Conservation (phyloP, 768 basidiomycete species). For the Epithele typhae region DNA sequence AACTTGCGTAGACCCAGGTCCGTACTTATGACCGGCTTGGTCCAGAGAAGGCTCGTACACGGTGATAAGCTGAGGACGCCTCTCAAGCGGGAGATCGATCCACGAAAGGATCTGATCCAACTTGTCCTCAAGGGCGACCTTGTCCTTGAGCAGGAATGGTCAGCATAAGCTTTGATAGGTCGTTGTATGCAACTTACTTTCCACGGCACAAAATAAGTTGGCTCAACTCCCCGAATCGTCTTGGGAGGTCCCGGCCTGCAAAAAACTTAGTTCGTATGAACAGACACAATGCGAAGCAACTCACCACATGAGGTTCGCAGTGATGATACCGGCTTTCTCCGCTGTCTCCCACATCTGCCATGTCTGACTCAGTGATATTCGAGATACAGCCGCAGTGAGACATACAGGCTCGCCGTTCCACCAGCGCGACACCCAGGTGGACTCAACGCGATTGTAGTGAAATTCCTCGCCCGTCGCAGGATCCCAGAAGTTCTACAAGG, state of each 20-base stretch:
- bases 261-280: background rate
- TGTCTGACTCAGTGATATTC: background rate
- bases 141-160: constrained; percentile 34
- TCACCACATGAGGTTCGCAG: constrained; percentile 92
- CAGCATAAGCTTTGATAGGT: background rate
- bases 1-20: constrained; percentile 63
- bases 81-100: constrained; percentile 71
- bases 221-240: constrained; percentile 57
- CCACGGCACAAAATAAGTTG: constrained; percentile 81
- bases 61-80: constrained; percentile 74
- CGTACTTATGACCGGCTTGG: constrained; percentile 74
- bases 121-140: constrained; percentile 64
- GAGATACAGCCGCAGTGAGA: constrained; percentile 7
- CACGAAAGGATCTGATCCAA: constrained; percentile 74
- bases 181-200: constrained; percentile 34
- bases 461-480: constrained; percentile 60
- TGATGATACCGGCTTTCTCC: constrained; percentile 61
- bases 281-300: constrained; percentile 16
- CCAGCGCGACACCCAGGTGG: constrained; percentile 68
- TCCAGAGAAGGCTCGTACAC: constrained; percentile 85
- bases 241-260: constrained; percentile 78
- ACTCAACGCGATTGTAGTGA: constrained; percentile 60
- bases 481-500: constrained; percentile 79
- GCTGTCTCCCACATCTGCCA: constrained; percentile 89
- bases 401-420: constrained; percentile 88